Percentiles rank a stretch among this genome's conserved stretches.
Conservation (phyloP, 2,329 filamentous ascomycete species). For the Lasiodiplodia citricola region DNA sequence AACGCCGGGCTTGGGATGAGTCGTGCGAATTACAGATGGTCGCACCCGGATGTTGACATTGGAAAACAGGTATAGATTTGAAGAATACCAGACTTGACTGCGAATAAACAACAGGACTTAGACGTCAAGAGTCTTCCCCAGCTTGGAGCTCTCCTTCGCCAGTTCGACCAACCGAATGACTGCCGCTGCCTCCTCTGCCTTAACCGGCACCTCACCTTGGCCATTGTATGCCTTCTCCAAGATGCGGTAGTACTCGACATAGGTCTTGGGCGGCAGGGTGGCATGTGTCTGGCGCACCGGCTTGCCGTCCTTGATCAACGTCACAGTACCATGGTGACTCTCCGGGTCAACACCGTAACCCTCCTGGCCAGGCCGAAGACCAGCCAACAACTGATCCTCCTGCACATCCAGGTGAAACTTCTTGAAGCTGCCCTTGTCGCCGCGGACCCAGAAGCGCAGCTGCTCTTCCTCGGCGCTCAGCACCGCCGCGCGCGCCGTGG, state of each 20-base stretch:
- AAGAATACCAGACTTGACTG: conserved; percentile 4
- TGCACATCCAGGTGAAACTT: conserved; percentile 75
- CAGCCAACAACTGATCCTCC: conserved; percentile 73
- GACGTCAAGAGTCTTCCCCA: conserved; percentile 53
- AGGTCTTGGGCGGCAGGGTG: conserved; percentile 65
- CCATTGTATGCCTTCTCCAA: conserved; percentile 59
- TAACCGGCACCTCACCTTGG: conserved; percentile 60
- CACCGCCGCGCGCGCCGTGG: conserved; percentile 71
- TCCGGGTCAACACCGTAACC: conserved; percentile 69
- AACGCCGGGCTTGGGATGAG: not conserved
- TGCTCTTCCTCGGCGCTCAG: conserved; percentile 72
- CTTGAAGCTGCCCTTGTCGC: conserved; percentile 74
- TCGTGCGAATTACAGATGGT: conserved; percentile 1
- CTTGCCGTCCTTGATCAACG: conserved; percentile 60
- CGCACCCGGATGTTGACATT: not conserved
- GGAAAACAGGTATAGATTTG: conserved; percentile 8
- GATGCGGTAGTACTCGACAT: conserved; percentile 68
- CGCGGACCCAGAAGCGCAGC: conserved; percentile 77
- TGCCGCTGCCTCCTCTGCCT: conserved; percentile 57
- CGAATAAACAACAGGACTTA: conserved; percentile 5
- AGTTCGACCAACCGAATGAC: conserved; percentile 64
- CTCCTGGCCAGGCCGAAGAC: conserved; percentile 64
- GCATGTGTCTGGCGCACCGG: conserved; percentile 39
- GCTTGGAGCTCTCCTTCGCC: conserved; percentile 58
- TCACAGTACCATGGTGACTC: conserved; percentile 62